Base-by-base conservation (phyloP, 371 early-diverging fungal genomes). In the Dentiscutata heterogama region DNA sequence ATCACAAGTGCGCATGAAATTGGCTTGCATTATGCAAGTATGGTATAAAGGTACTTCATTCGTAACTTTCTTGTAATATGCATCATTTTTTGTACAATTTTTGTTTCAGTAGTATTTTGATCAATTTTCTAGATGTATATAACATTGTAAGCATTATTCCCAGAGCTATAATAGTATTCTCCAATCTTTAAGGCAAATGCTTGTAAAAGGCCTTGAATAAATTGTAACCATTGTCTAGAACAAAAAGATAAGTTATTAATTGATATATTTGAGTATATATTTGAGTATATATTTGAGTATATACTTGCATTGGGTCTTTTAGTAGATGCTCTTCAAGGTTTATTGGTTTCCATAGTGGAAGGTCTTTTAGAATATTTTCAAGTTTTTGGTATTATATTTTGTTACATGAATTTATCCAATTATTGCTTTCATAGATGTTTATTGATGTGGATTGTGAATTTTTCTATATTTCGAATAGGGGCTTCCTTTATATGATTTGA, bases 251-350 rank as follows among this genome's bases (percentile, higher is more conserved):
- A 46, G 50, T 13, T 13, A 46, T 46, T 46, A 46, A 46, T 46
- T 46, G 2, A 46, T 7, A 13, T 46, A 46, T 6, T 6, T 7
- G 11, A 6, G 50, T 46, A 6, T 46, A 46, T 10, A 46, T 46
- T 46, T 4, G 8, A 46, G 2, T 61, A 46, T 61, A 11, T n/a
- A n/a, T n/a, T n/a, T n/a, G n/a, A n/a, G n/a, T n/a, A n/a, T 31
- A 31, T 61, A 61, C 63, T 61, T 61, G 22, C 63, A 61, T 29
- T 27, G 25, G 63, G 3, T 61, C 63, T 27, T 61, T 61, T 61
- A 27, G 25, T 61, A 22, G 63, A 18, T 27, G 13, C 22, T 46
- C 46, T 1, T 46, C 46, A 46, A 46, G 11, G 8, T 46, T 46
- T 46, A 46, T 46, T 46, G 46, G 46, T 46, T 46, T 46, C 8